Conservation (phyloP, 352 stramenopile species). For the Phytopythium mirpurense region DNA sequence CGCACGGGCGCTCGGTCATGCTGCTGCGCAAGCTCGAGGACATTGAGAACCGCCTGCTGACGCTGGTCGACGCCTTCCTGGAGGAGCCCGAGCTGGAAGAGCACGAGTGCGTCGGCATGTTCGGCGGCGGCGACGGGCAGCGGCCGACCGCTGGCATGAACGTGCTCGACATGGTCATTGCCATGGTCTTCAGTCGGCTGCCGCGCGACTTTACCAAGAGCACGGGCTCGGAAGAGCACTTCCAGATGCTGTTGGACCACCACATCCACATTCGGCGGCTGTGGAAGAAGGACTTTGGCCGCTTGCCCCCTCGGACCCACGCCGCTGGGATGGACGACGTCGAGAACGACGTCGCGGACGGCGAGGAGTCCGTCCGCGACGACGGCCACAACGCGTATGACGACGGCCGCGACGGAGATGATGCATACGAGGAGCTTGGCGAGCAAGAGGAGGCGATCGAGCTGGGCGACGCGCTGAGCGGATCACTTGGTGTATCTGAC, state of each 20-base stretch:
- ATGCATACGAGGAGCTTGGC: not conserved
- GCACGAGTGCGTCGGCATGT: constrained; percentile 39
- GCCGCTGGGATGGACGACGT: constrained; percentile 5
- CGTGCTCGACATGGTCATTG: constrained; percentile 83
- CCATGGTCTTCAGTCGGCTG: constrained; percentile 81
- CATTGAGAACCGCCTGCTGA: constrained; percentile 62
- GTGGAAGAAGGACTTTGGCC: constrained; percentile 84
- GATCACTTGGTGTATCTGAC: constrained; percentile 13
- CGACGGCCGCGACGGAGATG: not conserved
- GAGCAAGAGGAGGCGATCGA: constrained; percentile 8
- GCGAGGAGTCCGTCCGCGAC: not conserved
- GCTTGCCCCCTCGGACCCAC: constrained; percentile 38
- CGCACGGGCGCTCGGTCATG: constrained; percentile 29
- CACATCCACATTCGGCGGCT: constrained; percentile 75
- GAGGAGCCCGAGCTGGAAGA: constrained; percentile 48
- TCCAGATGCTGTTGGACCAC: constrained; percentile 68
- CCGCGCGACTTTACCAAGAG: constrained; percentile 54
- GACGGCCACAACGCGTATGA: constrained; percentile 8
- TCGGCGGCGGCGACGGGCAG: constrained; percentile 17
- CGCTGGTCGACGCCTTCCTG: constrained; percentile 55
- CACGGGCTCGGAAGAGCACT: constrained; percentile 58
- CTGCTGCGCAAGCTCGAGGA: constrained; percentile 77
- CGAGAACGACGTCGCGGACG: constrained; percentile 6
- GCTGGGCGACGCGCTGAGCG: constrained; percentile 11
- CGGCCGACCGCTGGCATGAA: constrained; percentile 44